These are phyloP conservation scores for Prunus yedoensis DNA, from an alignment of 331 rosid species.

Conservation along the genomic window DNA sequence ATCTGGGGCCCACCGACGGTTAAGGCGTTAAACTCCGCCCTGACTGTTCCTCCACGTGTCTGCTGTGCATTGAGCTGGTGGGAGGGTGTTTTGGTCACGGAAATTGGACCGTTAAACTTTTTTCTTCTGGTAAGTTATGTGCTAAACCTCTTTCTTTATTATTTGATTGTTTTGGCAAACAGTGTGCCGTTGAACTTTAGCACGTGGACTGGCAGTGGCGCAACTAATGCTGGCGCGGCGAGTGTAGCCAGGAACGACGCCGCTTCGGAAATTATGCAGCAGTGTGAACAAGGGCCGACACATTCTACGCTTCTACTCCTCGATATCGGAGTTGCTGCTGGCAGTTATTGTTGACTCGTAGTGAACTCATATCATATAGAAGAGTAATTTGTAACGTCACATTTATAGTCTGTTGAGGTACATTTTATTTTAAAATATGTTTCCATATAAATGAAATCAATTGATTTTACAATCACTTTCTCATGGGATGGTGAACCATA, in stretches of 20 bases:
- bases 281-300: background rate
- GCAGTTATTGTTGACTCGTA: background rate
- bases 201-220: background rate
- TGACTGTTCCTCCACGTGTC: conserved; percentile 30
- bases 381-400: background rate
- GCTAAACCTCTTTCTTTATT: too few relatives aligned
- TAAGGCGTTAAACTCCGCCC: conserved; percentile 64
- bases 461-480: too few relatives aligned
- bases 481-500: too few relatives aligned
- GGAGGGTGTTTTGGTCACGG: conserved; percentile 30
- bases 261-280: background rate
- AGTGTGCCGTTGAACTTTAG: background rate
- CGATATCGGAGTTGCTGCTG: background rate
- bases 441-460: too few relatives aligned
- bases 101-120: conserved; percentile 24
- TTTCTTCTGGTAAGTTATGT: background rate
- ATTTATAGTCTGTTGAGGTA: background rate
- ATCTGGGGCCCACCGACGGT: conserved; percentile 47
- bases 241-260: background rate
- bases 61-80: background rate
- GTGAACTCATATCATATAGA: background rate
- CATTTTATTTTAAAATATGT: too few relatives aligned
- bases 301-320: background rate
- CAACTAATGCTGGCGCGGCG: background rate
- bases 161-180: background rate